phyloP scores from a whole-genome alignment of 306 rosid species.

The Pterocarpus santalinus region DNA sequence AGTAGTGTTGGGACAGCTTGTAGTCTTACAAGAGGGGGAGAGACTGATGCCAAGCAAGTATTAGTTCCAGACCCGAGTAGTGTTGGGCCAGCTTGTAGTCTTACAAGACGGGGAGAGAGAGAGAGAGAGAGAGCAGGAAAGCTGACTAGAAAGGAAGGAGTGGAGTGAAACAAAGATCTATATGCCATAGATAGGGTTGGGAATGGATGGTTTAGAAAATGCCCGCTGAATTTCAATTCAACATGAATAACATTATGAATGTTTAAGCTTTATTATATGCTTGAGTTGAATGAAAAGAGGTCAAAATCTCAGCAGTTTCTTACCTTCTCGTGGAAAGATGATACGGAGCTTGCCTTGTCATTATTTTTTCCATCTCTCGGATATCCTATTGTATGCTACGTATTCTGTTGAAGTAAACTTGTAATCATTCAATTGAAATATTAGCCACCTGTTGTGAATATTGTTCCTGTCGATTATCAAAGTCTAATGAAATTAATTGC shows the following conservation, averaged over 20 bases:
- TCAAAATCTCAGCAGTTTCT: slow-evolving; percentile 9
- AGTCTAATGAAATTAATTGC: slow-evolving; percentile 35
- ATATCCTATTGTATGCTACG: background rate
- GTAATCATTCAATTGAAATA: slow-evolving; percentile 14
- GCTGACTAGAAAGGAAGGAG: too few species aligned
- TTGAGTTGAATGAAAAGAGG: slow-evolving; percentile 17
- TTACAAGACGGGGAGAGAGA: background rate
- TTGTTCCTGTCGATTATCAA: slow-evolving; percentile 13
- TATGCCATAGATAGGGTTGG: background rate
- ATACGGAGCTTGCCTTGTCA: background rate
- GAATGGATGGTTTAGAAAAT: slow-evolving; percentile 15
- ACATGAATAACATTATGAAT: slow-evolving; percentile 1
- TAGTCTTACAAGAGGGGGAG: too few species aligned
- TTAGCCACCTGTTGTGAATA: slow-evolving; percentile 24
- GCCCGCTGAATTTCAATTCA: background rate
- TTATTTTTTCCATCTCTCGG: background rate
- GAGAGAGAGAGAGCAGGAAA: background rate
- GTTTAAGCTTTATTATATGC: slow-evolving; percentile 6
- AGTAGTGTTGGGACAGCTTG: too few species aligned
- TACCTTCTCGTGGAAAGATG: slow-evolving; percentile 6
- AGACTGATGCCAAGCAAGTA: too few species aligned
- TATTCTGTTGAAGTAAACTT: slow-evolving; percentile 18
- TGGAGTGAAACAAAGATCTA: background rate
- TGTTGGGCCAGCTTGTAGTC: too few species aligned
- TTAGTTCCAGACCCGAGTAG: too few species aligned